A percentile compares a stretch with the other conserved stretches of the same genome.
These are phyloP conservation scores for Moesziomyces sp. DNA, from an alignment of 1,284 basidiomycete genomes.

Conservation along the genomic window DNA sequence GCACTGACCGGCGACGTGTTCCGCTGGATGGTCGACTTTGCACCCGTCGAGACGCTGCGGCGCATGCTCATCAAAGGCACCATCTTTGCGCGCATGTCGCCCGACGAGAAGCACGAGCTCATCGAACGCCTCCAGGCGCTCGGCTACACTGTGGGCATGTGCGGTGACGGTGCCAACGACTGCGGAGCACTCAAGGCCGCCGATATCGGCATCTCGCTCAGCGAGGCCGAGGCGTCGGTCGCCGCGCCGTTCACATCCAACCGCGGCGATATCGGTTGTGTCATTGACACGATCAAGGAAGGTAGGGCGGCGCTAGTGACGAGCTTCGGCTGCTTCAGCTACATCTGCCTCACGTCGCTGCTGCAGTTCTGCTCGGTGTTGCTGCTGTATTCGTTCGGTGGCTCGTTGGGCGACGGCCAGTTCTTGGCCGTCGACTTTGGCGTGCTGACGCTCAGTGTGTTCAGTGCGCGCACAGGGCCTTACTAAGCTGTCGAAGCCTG, in stretches of 20 bases:
- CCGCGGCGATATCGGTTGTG: slow-evolving; percentile 93
- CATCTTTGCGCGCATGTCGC: slow-evolving; percentile 98
- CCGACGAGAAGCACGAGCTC: slow-evolving; percentile 98
- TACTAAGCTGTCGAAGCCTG: not conserved
- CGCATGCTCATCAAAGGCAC: slow-evolving; percentile 93
- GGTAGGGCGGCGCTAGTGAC: slow-evolving; percentile 95
- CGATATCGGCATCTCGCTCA: slow-evolving; percentile 95
- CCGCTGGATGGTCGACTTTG: slow-evolving; percentile 97
- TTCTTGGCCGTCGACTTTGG: slow-evolving; percentile 75
- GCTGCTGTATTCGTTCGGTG: slow-evolving; percentile 93
- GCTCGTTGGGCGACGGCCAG: slow-evolving; percentile 94
- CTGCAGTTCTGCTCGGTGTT: slow-evolving; percentile 79
- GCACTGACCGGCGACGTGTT: slow-evolving; percentile 97
- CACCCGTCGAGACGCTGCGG: slow-evolving; percentile 77
- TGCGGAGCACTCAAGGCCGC: slow-evolving; percentile 98
- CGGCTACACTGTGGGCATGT: slow-evolving; percentile 97
- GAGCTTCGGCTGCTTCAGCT: slow-evolving; percentile 99
- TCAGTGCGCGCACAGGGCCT: slow-evolving; percentile 40
- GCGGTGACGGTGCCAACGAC: slow-evolving; percentile 98
- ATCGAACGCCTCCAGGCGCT: slow-evolving; percentile 92
- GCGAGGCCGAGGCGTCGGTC: slow-evolving; percentile 98
- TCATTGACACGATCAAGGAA: slow-evolving; percentile 89
- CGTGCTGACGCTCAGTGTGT: slow-evolving; percentile 25
- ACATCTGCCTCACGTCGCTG: slow-evolving; percentile 74
- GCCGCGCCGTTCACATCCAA: slow-evolving; percentile 97